Base-by-base conservation (phyloP, 495 filamentous ascomycete genomes). In the Choiromyces venosus region DNA sequence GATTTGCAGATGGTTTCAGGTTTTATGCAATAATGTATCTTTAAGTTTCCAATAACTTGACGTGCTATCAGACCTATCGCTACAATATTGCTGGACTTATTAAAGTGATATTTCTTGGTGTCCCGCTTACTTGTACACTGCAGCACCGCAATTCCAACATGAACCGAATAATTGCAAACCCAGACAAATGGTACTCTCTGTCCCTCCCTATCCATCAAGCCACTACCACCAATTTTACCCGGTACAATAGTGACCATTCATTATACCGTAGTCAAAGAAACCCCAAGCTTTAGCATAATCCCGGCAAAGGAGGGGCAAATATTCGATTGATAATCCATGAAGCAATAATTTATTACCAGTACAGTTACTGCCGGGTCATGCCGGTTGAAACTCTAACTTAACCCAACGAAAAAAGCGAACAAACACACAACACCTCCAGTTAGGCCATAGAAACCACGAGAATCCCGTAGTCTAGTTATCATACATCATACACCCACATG, bases 251-350 rank as follows among this genome's bases (percentile, higher is more conserved):
- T 16, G 25, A 4, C 10, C 25, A 61, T 18, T 16, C 25, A 33
- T 18, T 4, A 10, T 33, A 61, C 25, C 4, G 52, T 29, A 61
- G 25, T 33, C 52, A 33, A 29, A 29, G 52, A 29, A 18, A 10
- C 52, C 25, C 25, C n/a, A 61, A 61, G 10, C 25, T 61, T 33
- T 29, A 18, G 16, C 12, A 33, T 29, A 33, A 61, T 16, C 52
- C 52, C 52, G 52, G 52, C 52, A 33, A 61, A 18, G 52, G 12
- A 33, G 46, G 25, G 12, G 12, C 25, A 18, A 33, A 33, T 33
- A 61, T 61, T 29, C 52, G 52, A 61, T 61, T 61, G 52, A 61
- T 61, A 61, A 12, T 14, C 52, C 52, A 61, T 61, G 52, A 61
- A 61, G 52, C 25, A 16, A 33, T 61, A 61, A n/a, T n/a, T n/a